phyloP scores from a whole-genome alignment of 768 basidiomycete species.

The Udeniomyces megalosporus region DNA sequence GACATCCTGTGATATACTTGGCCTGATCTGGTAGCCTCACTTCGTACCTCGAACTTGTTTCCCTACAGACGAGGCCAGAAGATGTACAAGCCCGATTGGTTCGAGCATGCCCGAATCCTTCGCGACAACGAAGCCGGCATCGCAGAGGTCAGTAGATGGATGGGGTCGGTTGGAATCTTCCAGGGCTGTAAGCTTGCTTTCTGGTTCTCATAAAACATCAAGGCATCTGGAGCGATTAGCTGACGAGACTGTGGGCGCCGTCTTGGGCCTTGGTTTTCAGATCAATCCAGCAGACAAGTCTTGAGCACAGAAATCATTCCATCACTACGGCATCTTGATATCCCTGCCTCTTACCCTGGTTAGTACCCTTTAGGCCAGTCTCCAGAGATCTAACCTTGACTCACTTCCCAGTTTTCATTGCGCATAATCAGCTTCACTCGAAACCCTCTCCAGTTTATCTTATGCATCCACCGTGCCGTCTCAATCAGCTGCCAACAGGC shows the following conservation, averaged over 20 bases:
- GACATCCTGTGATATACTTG: too few species aligned
- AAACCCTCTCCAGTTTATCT: neutral
- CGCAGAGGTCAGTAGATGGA: constrained; percentile 19
- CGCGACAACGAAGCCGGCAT: constrained; percentile 19
- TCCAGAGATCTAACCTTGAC: too few species aligned
- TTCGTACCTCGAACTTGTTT: neutral
- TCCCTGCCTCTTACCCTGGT: constrained; percentile 10
- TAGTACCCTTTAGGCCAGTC: neutral
- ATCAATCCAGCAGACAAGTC: neutral
- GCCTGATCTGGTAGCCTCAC: too few species aligned
- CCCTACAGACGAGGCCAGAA: constrained; percentile 42
- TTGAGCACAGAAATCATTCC: constrained; percentile 8
- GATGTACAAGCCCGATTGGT: constrained; percentile 73
- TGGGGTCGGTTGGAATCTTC: neutral
- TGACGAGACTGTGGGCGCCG: too few species aligned
- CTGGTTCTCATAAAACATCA: neutral
- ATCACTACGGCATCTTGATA: neutral
- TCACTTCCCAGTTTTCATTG: too few species aligned
- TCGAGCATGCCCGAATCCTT: constrained; percentile 20
- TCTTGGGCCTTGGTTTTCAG: neutral
- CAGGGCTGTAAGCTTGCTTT: neutral
- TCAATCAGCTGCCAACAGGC: too few species aligned
- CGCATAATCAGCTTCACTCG: neutral
- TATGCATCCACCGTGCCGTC: neutral
- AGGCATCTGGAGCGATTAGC: too few species aligned